phyloP scores from a whole-genome alignment of 768 basidiomycete species.

The Saitozyma sp. region DNA sequence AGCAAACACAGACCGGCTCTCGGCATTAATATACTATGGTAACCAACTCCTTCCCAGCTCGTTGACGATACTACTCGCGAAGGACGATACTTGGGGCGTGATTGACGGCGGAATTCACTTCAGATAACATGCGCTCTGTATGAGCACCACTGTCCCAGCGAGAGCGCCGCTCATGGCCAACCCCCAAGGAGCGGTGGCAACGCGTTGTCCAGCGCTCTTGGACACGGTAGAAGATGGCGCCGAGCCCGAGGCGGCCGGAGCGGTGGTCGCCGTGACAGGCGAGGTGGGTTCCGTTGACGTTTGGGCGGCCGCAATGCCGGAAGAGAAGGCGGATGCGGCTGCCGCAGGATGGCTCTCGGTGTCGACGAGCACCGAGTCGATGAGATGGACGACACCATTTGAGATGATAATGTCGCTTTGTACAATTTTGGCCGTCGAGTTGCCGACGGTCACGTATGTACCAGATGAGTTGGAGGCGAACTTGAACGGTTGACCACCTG shows the following conservation, averaged over 20 bases:
- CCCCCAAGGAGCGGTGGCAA: too few relatives aligned
- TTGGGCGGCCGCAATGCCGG: constrained; percentile 29
- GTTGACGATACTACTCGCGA: too few relatives aligned
- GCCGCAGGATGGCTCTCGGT: constrained; percentile 47
- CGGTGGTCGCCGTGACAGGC: constrained; percentile 39
- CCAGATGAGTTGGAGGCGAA: constrained; percentile 64
- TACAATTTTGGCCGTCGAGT: constrained; percentile 60
- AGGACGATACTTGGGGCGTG: too few relatives aligned
- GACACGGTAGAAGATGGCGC: background rate
- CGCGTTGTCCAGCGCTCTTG: too few relatives aligned
- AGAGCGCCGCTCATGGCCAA: too few relatives aligned
- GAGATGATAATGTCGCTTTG: constrained; percentile 62
- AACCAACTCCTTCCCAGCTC: too few relatives aligned
- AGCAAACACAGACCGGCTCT: too few relatives aligned
- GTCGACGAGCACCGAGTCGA: constrained; percentile 53
- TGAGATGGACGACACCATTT: constrained; percentile 69
- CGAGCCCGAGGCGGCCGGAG: constrained; percentile 22
- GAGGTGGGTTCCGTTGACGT: constrained; percentile 34
- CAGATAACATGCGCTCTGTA: too few relatives aligned
- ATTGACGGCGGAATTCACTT: too few relatives aligned
- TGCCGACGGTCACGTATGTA: constrained; percentile 59
- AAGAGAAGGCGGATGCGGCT: constrained; percentile 46
- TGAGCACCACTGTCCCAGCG: too few relatives aligned
- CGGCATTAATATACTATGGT: too few relatives aligned
- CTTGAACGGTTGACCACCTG: constrained; percentile 61